phyloP scores from a whole-genome alignment of 2,329 filamentous ascomycete species.

The Ophiostoma novo-ulmi region DNA sequence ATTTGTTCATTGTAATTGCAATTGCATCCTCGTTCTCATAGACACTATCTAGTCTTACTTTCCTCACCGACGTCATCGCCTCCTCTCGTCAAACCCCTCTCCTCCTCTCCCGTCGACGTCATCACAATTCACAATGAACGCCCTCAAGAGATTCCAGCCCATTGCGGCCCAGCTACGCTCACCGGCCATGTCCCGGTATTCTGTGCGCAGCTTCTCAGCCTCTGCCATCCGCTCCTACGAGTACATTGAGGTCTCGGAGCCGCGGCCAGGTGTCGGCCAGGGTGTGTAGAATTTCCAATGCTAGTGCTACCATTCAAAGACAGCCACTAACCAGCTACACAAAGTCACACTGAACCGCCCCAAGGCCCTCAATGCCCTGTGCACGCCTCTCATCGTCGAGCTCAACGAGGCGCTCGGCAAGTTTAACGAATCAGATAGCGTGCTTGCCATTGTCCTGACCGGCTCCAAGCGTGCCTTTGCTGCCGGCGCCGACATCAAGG shows the following conservation, averaged over 20 bases:
- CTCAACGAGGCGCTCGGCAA: slow-evolving; percentile 71
- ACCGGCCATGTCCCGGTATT: slow-evolving; percentile 51
- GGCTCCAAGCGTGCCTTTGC: slow-evolving; percentile 88
- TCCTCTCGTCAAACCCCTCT: neutral
- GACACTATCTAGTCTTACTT: neutral
- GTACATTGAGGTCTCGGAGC: slow-evolving; percentile 73
- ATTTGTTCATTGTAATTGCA: neutral
- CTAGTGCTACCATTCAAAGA: neutral
- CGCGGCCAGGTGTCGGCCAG: slow-evolving; percentile 83
- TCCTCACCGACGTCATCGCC: neutral
- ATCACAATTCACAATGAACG: slow-evolving; percentile 41
- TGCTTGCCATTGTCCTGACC: slow-evolving; percentile 76
- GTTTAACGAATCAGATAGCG: slow-evolving; percentile 64
- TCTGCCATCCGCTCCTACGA: slow-evolving; percentile 56
- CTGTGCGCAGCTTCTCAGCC: slow-evolving; percentile 48
- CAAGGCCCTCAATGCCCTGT: slow-evolving; percentile 91
- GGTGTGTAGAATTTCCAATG: slow-evolving; percentile 51
- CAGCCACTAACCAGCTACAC: neutral
- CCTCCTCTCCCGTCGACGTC: neutral
- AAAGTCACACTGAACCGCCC: slow-evolving; percentile 88
- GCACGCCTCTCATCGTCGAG: slow-evolving; percentile 82
- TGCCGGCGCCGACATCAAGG: slow-evolving; percentile 96
- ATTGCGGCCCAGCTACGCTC: slow-evolving; percentile 56
- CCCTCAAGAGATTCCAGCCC: slow-evolving; percentile 56
- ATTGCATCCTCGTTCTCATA: neutral